phyloP scores from a whole-genome alignment of 176 grass and related monocot genomes.

The Aegilops bicornis region DNA sequence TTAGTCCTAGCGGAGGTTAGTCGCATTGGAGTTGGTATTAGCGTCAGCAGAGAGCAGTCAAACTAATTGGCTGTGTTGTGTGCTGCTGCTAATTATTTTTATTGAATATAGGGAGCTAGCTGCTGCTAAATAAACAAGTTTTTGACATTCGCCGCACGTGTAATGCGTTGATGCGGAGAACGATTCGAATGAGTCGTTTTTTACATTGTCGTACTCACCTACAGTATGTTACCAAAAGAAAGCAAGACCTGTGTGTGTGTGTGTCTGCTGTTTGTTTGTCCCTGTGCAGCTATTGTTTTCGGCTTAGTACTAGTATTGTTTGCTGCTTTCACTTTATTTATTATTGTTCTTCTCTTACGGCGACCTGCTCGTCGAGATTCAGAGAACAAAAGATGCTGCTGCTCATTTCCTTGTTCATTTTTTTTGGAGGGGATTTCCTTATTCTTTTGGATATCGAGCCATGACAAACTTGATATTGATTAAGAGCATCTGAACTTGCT shows the following conservation, averaged over 20 bases:
- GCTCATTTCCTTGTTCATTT: too few species aligned
- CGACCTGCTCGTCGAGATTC: too few species aligned
- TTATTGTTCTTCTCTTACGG: too few species aligned
- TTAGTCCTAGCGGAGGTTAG: not conserved
- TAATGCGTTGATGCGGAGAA: not conserved
- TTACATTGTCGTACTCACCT: not conserved
- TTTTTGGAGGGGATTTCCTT: too few species aligned
- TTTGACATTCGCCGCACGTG: conserved; percentile 1
- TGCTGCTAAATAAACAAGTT: not conserved
- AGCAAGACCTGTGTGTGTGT: not conserved
- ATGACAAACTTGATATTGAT: too few species aligned
- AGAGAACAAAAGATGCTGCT: too few species aligned
- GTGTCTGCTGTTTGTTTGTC: not conserved
- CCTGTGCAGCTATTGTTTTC: not conserved
- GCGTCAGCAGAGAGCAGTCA: not conserved
- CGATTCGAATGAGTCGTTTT: not conserved
- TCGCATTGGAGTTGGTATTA: not conserved
- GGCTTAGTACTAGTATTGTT: not conserved
- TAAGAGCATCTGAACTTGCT: too few species aligned
- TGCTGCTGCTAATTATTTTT: not conserved
- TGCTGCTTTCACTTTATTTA: not conserved
- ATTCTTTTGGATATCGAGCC: too few species aligned
- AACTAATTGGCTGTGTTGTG: not conserved
- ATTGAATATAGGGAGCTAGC: not conserved
- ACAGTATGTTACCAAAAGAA: not conserved